phyloP scores from a whole-genome alignment of 805 yeast genomes.

The Candida ovalis region DNA sequence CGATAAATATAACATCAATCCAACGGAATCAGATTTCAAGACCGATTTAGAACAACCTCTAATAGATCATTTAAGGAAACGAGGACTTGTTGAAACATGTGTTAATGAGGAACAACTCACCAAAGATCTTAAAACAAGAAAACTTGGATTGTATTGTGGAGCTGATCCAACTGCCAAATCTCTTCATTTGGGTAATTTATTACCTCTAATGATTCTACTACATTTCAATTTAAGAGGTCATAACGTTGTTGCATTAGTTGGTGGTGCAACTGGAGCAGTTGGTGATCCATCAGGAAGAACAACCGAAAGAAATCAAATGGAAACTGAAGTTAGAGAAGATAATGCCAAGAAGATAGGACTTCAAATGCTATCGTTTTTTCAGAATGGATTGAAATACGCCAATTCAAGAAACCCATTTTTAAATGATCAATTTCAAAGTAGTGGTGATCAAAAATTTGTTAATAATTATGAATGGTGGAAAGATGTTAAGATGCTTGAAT shows the following conservation, averaged over 20 bases:
- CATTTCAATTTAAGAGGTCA: constrained; percentile 88
- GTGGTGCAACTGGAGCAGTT: constrained; percentile 93
- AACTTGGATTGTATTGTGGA: constrained; percentile 76
- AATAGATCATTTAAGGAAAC: constrained; percentile 35
- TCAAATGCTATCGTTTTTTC: constrained; percentile 63
- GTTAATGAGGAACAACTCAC: constrained; percentile 33
- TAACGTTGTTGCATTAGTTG: constrained; percentile 76
- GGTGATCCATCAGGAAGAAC: constrained; percentile 96
- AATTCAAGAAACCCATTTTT: constrained; percentile 36
- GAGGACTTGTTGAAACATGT: constrained; percentile 44
- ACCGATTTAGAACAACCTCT: constrained; percentile 37
- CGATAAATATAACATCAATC: constrained; percentile 15
- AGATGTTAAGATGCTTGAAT: constrained; percentile 68
- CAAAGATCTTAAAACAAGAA: constrained; percentile 24
- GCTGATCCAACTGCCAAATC: constrained; percentile 95
- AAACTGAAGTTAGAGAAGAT: constrained; percentile 41
- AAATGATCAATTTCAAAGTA: constrained; percentile 6
- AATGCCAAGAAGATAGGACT: constrained; percentile 57
- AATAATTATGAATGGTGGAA: constrained; percentile 90
- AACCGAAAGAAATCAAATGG: constrained; percentile 66
- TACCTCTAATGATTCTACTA: constrained; percentile 80
- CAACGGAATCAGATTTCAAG: constrained; percentile 20
- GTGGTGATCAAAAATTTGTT: constrained; percentile 26
- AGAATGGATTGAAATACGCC: constrained; percentile 61
- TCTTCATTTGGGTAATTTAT: constrained; percentile 83